These are phyloP conservation scores for Pythium dissotocum DNA, from an alignment of 352 stramenopile genomes.

Conservation along the genomic window DNA sequence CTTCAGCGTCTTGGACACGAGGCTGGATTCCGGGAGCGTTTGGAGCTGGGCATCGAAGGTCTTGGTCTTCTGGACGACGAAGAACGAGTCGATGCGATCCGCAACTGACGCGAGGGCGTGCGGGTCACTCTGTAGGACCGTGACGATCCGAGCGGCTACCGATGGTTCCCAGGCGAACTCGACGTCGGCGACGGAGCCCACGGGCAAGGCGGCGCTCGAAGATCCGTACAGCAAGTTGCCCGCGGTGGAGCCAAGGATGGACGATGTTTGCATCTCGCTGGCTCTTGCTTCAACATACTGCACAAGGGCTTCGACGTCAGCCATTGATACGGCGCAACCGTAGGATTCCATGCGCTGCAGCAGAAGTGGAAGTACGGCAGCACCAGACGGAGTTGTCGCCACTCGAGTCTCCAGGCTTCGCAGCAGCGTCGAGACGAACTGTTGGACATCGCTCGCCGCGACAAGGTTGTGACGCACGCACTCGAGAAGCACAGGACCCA, in stretches of 20 bases:
- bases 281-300: neutral
- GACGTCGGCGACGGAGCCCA: neutral
- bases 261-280: neutral
- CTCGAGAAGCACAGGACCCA: slow-evolving; percentile 12
- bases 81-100: slow-evolving; percentile 11
- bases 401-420: neutral
- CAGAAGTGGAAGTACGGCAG: slow-evolving; percentile 1
- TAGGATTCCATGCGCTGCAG: slow-evolving; percentile 1
- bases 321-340: neutral
- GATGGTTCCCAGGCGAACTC: slow-evolving; percentile 14
- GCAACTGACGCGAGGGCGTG: slow-evolving; percentile 5
- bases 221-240: slow-evolving; percentile 12
- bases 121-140: neutral
- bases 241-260: neutral
- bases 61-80: slow-evolving; percentile 24
- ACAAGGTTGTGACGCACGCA: slow-evolving; percentile 13
- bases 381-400: neutral
- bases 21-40: slow-evolving; percentile 13
- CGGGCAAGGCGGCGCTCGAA: neutral
- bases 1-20: slow-evolving; percentile 18
- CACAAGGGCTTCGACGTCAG: neutral
- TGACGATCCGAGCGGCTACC: neutral
- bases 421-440: slow-evolving; percentile 12
- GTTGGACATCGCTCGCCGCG: neutral
- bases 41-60: slow-evolving; percentile 21